Conservation (phyloP, 2,329 filamentous ascomycete species). For the Scedosporium minutisporum region DNA sequence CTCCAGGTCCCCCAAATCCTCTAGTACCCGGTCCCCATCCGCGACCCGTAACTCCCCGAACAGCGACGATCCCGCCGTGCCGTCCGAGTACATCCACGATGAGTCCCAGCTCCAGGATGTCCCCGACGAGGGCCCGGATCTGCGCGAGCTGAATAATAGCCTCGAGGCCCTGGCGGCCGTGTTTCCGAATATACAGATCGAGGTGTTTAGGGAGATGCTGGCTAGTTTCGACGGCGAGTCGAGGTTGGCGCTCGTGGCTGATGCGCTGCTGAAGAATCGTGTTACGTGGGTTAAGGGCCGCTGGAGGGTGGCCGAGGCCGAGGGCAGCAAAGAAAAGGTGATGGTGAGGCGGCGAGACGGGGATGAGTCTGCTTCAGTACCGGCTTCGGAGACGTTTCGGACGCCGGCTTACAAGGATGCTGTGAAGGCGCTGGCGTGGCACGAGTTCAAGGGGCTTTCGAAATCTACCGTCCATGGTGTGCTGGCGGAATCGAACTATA, state of each 20-base stretch:
- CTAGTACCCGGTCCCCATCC: background rate
- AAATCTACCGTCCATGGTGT: slow-evolving; percentile 68
- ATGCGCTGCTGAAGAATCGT: slow-evolving; percentile 64
- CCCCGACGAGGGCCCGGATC: slow-evolving; percentile 46
- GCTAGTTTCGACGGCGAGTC: slow-evolving; percentile 66
- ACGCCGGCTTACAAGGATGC: slow-evolving; percentile 58
- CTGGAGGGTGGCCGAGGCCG: slow-evolving; percentile 36
- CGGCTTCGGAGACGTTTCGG: slow-evolving; percentile 57
- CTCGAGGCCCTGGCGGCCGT: slow-evolving; percentile 60
- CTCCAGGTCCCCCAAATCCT: background rate
- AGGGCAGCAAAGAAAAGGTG: slow-evolving; percentile 11
- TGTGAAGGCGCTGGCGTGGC: slow-evolving; percentile 56
- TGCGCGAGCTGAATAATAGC: slow-evolving; percentile 60
- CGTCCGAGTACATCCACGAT: slow-evolving; percentile 38
- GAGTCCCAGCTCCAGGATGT: slow-evolving; percentile 41
- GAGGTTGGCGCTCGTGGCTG: slow-evolving; percentile 65
- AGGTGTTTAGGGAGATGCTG: slow-evolving; percentile 77
- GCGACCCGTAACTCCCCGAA: background rate
- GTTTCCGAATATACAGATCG: slow-evolving; percentile 72
- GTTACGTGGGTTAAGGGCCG: slow-evolving; percentile 62
- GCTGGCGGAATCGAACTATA: slow-evolving; percentile 71
- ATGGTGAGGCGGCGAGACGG: slow-evolving; percentile 19
- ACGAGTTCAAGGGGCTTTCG: slow-evolving; percentile 67
- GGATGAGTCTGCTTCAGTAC: slow-evolving; percentile 25
- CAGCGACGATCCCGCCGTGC: background rate